Evolutionary conservation across 768 basidiomycete genomes (phyloP), one percentile per base, ranked within the genome.

Genomic region (Lenzites betulinus): DNA sequence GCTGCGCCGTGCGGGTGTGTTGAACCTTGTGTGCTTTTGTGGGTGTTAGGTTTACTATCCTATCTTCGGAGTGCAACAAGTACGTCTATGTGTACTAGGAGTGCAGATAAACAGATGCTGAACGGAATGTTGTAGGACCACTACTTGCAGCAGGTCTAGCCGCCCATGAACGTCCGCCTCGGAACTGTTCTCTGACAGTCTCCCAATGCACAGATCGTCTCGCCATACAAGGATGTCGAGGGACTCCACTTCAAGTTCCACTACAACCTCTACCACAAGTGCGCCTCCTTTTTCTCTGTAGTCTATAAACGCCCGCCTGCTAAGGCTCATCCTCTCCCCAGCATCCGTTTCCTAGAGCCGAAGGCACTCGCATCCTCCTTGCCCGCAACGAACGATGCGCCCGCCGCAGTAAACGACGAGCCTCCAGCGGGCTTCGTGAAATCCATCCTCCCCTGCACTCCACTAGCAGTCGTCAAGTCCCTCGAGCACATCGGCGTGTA

Each of bases 161-260:
- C 16, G 30, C 26, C 52, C 39, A 51, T 43, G 43, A 44, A 7
- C 30, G 30, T 33, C 30, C 30, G 30, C 4, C 30, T 33, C 6
- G 30, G 30, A 33, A 33, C 11, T 33, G 35, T 18, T 47, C 38
- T 48, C 57, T 59, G 35, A 59, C 57, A 25, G 41, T 20, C 50
- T 25, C 36, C 18, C 26, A 47, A 20, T 48, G 39, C 53, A 25
- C 54, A 92, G 90, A 86, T 98, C 57, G 95, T 99, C 7, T 95
- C 93, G 0, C 95, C 97, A 2, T 82, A 90, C 64, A 99, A 99
- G 76, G 97, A 99, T 67, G 97, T 99, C 61, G 97, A 99, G 75
- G 96, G 97, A 2, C 81, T 99, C 53, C 87, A 99, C 75, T 93
- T 92, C 79, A 95, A 95, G 71, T 98, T 97, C 72, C 90, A 94